Base-by-base conservation (phyloP, 257 asterid genomes). In the Avicennia marina region DNA sequence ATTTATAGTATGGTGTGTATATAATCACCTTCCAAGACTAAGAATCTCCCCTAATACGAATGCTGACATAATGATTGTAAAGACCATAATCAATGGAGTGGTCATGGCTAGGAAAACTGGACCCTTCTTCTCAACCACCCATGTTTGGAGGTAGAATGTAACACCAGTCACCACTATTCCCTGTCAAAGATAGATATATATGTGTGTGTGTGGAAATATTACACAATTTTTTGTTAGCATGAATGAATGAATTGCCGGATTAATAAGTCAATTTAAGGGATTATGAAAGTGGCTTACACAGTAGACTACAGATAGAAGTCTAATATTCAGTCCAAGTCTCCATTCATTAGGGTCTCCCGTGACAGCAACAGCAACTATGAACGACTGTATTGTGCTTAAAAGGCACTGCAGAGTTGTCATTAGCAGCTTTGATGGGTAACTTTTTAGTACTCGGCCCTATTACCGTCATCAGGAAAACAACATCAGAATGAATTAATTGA, bases 111-210 rank as follows among this genome's bases (percentile, higher is more conserved):
- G 58, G 53, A 67, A 90, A 7, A 90, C 94, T 2, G 98, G 96
- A 1, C 98, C 98, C 66, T 75, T 90, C 84, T 82, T 87, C 72
- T 90, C 95, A 36, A 90, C 38, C 7, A 90, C 89, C 94, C 93
- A 87, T 32, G 96, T 65, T 84, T 90, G 98, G 17, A 90, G 58
- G 79, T 90, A 87, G 54, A 84, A 84, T 25, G 90, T 59, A 7
- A 90, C 36, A 4, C 95, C 98, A 11, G 96, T 90, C 62, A 90
- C 98, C 56, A 78, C 78, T 27, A 84, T 65, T 63, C 96, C 98
- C 98, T 87, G 51, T n/a, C n/a, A 2, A 8, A 9, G 16, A 25
- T 1, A 51, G 10, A 3, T 4, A 51, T 26, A 49, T 24, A 5
- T 10, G 7, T 49, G 6, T 25, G 4, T 40, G 17, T 40, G 3